Evolutionary conservation across 2,329 filamentous ascomycete species (phyloP), one percentile per base, ranked within the genome.

Genomic region (Chrysoporthe deuterocubensis): DNA sequence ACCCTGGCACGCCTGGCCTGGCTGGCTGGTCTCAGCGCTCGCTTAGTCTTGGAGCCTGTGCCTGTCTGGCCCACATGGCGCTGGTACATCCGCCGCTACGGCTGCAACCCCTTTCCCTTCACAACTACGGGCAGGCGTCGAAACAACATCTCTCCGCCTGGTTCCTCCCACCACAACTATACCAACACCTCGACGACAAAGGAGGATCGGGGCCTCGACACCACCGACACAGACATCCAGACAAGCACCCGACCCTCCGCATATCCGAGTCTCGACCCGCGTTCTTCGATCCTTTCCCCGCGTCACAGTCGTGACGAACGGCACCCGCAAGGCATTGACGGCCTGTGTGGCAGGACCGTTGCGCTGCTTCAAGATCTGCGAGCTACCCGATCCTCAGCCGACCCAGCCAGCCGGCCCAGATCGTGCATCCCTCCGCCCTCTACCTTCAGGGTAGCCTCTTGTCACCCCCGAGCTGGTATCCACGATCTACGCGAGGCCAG

Each of bases 331-430:
- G 59, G 60, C 65, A 68, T 65, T 61, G 42, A 65, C 44, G 60
- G 43, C 48, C 65, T 52, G 60, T 60, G 56, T 61, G 56, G 61
- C 46, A 67, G 65, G n/a, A 58, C 62, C 50, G 50, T 54, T 66
- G 61, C 61, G 26, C 57, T 62, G 42, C 54, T 42, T 66, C 57
- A 67, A 58, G 32, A 65, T 57, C 65, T 67, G 48, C 67, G 65
- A 58, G 65, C 61, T 57, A 52, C 43, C n/a, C 57, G 43, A 52
- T 69, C 18, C 50, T 59, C 59, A 34, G n/a, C 37, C 48, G 56
- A 65, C 13, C 54, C 58, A 14, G 18, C n/a, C 40, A 46, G 42
- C 42, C 54, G 32, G 37, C 14, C 46, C 32, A 48, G 40, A 65
- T 59, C 18, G 52, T 65, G 42, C n/a, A 26, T 54, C 26, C 50